Percentiles rank a stretch among this genome's conserved stretches.
Evolutionary conservation across 1,284 basidiomycete genomes (phyloP).

Genomic region (Ganoderma lingzhi): DNA sequence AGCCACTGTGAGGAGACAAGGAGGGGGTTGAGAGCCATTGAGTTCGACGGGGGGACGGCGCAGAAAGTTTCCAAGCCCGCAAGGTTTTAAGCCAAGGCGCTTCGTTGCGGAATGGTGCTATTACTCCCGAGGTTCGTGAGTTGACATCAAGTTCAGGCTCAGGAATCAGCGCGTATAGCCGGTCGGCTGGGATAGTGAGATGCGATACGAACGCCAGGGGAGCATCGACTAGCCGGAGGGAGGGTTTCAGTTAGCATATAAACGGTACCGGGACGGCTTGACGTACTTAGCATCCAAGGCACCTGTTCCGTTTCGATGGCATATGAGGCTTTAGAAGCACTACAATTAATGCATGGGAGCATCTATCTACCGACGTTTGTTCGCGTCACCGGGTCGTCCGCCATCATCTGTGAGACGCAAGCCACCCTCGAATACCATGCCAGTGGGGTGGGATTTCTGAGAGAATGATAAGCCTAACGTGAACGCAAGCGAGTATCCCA

Average conservation of each 20-base stretch:
- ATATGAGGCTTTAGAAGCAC: not conserved
- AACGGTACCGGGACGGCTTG: not conserved
- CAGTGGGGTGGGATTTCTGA: not conserved
- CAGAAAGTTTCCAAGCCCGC: not conserved
- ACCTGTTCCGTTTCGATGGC: not conserved
- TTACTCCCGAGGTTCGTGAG: no score
- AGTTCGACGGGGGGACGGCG: not conserved
- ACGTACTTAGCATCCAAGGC: not conserved
- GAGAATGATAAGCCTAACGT: no score
- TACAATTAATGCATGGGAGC: not conserved
- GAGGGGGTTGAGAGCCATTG: slow-evolving; percentile 17
- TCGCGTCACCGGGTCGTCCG: not conserved
- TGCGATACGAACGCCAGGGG: not conserved
- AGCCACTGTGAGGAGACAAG: slow-evolving; percentile 55
- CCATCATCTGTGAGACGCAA: not conserved
- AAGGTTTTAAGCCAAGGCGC: not conserved
- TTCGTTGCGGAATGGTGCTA: no score
- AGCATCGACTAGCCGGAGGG: not conserved
- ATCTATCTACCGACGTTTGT: not conserved
- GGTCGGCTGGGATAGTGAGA: not conserved
- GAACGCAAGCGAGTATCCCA: no score
- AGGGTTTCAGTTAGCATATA: not conserved
- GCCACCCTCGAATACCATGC: not conserved
- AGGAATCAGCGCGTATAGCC: not conserved
- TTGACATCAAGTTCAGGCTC: no score